Base-by-base conservation (phyloP, 768 basidiomycete genomes). In the Pleurotus citrinopileatus region DNA sequence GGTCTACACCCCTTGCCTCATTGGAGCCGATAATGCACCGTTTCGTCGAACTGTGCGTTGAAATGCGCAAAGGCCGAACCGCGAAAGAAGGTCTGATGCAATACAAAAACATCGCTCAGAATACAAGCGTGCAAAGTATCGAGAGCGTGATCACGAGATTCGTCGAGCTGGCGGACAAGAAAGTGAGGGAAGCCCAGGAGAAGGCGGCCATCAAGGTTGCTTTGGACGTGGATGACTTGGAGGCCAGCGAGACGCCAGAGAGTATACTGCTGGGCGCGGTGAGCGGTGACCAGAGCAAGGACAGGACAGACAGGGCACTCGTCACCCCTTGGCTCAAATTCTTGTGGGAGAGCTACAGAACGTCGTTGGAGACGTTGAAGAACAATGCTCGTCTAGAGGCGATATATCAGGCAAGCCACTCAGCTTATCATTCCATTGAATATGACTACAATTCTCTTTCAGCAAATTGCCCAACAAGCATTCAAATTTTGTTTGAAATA, bases 291-390 rank as follows among this genome's bases (percentile, higher is more conserved):
- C 91, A 94, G 72, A 94, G 81, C 75, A 90, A 91, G 74, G 95
- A 98, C 70, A 77, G 96, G 61, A 97, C 94, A 26, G 95, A 98
- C 71, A 76, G 96, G 42, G 90, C 94, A 5, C 80, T 98, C 48
- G 94, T 99, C 59, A 97, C 94, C 0, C 96, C 96, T 0, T 97
- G 94, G 87, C 87, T 98, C 65, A 94, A 95, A 66, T 97, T 98
- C 70, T 79, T 94, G n/a, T 98, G 95, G 94, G 96, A 98, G 77
- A 92, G 91, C 61, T 98, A 98, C 67, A 86, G 96, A 54, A 97
- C 93, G 17, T 93, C 90, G 1, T 75, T 99, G 37, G 96, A 98
- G 74, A 94, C 94, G 2, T 78, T 98, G 59, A 96, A 98, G 68
- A 96, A 97, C 67, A 98, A 97, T 64, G 90, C 93, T 15, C 77